Evolutionary conservation across 2,329 filamentous ascomycete species (phyloP).

Genomic region (Stagonosporopsis tanaceti): DNA sequence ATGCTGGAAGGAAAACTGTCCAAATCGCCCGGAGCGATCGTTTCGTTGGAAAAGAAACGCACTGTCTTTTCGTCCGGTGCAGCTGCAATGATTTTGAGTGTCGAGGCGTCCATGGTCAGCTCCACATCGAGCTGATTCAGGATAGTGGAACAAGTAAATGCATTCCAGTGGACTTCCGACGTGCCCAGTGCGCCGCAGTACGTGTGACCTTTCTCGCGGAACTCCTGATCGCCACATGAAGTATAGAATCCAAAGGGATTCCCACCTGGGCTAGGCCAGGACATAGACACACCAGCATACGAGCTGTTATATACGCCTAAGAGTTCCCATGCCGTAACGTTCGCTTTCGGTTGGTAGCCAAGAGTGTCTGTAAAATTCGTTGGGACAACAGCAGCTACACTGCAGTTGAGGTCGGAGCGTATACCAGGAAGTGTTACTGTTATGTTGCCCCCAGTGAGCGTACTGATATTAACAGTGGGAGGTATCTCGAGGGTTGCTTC

Average conservation of each 20-base stretch:
- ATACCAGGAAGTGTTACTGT: background rate
- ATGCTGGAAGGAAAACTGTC: background rate
- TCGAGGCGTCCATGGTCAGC: background rate
- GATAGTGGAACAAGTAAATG: background rate
- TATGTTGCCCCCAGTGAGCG: background rate
- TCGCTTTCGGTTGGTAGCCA: background rate
- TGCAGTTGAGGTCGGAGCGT: conserved; percentile 2
- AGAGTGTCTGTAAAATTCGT: background rate
- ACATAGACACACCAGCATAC: background rate
- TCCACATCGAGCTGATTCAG: conserved; percentile 3
- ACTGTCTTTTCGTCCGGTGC: background rate
- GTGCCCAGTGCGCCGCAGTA: conserved; percentile 1
- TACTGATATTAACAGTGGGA: background rate
- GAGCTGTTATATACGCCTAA: background rate
- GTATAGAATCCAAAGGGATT: background rate
- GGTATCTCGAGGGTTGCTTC: background rate
- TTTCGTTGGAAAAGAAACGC: background rate
- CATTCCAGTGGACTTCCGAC: conserved; percentile 5
- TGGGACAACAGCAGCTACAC: background rate
- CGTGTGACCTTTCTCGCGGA: background rate
- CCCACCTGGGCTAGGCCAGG: background rate
- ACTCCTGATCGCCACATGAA: background rate
- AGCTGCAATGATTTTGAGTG: background rate
- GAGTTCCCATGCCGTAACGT: background rate
- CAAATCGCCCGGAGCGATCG: background rate